Evolutionary conservation across 2,329 filamentous ascomycete genomes (phyloP).

Genomic region (Sporothrix pseudoabietina): DNA sequence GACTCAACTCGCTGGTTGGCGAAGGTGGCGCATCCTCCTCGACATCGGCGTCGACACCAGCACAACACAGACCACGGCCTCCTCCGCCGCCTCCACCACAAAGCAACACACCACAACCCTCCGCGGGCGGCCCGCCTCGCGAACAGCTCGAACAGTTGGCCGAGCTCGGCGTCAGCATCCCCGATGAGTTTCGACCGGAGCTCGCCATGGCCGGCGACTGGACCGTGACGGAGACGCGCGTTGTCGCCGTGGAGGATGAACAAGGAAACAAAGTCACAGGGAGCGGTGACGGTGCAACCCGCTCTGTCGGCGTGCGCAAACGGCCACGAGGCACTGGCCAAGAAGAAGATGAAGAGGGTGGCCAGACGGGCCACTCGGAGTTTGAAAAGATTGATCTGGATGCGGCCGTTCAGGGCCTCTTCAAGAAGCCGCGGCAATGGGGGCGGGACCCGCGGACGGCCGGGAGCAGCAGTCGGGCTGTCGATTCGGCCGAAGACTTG

Average conservation of each 20-base stretch:
- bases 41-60: not conserved
- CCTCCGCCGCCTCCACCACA: not conserved
- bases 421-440: constrained; percentile 62
- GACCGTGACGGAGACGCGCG: constrained; percentile 69
- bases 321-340: constrained; percentile 31
- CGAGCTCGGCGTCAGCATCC: constrained; percentile 82
- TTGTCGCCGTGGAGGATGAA: constrained; percentile 50
- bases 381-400: constrained; percentile 60
- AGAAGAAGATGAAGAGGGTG: constrained; percentile 47
- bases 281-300: not conserved
- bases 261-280: not conserved
- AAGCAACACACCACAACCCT: constrained; percentile 23
- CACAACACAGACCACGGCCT: not conserved
- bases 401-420: constrained; percentile 59
- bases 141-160: constrained; percentile 85
- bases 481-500: constrained; percentile 55
- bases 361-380: constrained; percentile 62
- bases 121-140: constrained; percentile 56
- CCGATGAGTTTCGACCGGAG: constrained; percentile 73
- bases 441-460: constrained; percentile 55
- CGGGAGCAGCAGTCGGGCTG: constrained; percentile 39
- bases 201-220: constrained; percentile 90
- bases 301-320: constrained; percentile 32
- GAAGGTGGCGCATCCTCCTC: constrained; percentile 26
- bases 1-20: constrained; percentile 75